Evolutionary conservation across 2,329 filamentous ascomycete species (phyloP), one percentile per base, ranked within the genome.

Genomic region (Fusarium xyrophilum): DNA sequence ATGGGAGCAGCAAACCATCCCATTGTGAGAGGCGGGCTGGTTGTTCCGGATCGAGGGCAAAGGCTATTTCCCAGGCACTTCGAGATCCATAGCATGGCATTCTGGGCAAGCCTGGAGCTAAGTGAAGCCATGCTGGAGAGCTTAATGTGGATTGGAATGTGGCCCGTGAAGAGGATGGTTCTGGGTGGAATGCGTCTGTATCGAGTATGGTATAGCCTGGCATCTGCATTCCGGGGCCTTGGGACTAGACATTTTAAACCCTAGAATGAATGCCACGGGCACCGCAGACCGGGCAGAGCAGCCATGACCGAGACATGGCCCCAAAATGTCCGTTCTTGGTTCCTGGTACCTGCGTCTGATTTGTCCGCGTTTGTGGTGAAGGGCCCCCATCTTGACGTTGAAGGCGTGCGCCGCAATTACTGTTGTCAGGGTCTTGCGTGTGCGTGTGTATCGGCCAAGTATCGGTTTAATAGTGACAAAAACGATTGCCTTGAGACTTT

Each of bases 121-220:
- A 19, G 33, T 55, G 67, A 70, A 69, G 67, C 55, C 57, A 61
- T 68, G 32, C 23, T 28, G 38, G 36, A 57, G 59, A 68, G 67
- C 55, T 47, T 48, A 58, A 55, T 40, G 19, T 60, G 67, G 67
- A 69, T 70, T 69, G 67, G 67, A 69, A 69, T 69, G 67, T 69
- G 67, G 63, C 38, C 47, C 55, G 14, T 55, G 54, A 13, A 51
- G 38, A 57, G 38, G 27, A 42, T 40, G 47, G 50, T 30, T 70
- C 56, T 36, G 51, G 23, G 60, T 68, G 67, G 67, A 69, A 69
- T 69, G 67, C 40, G 38, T 27, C 51, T 68, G 54, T 32, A 58
- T 69, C 33, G 25, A 65, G 67, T 61, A 48, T 65, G 38, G 67
- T 38, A 43, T 67, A 44, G 51, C 23, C 50, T 51, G 14, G 25